Conservation (phyloP, 2,329 filamentous ascomycete genomes). For the Bipolaris zeicola region DNA sequence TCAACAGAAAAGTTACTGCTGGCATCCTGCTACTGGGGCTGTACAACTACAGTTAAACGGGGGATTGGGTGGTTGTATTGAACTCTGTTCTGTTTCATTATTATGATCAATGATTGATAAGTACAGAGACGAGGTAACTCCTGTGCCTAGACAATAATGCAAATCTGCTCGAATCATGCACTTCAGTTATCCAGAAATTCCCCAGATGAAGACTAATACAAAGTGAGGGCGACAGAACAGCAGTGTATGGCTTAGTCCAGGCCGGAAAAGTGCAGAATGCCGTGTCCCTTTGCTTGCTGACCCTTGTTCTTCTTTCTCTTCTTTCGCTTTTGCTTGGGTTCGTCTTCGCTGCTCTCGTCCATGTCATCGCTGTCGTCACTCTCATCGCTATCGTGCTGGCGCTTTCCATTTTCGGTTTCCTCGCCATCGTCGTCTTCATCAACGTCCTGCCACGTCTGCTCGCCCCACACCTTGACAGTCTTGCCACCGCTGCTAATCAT, state of each 20-base stretch:
- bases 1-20: no score
- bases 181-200: background rate
- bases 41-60: no score
- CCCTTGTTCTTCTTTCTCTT: conserved; percentile 51
- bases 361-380: conserved; percentile 50
- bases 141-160: background rate
- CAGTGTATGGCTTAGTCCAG: conserved; percentile 27
- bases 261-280: conserved; percentile 46
- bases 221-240: background rate
- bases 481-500: conserved; percentile 89
- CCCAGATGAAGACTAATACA: background rate
- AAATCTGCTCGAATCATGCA: background rate
- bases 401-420: conserved; percentile 47
- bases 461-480: conserved; percentile 87
- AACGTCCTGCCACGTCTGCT: conserved; percentile 63
- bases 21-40: no score
- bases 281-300: conserved; percentile 40
- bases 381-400: conserved; percentile 37
- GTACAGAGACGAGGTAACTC: no score
- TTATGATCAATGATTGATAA: background rate
- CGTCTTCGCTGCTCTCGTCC: conserved; percentile 52
- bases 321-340: conserved; percentile 48
- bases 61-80: background rate
- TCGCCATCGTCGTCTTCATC: conserved; percentile 48
- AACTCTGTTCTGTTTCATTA: background rate